Evolutionary conservation across 1,284 basidiomycete genomes (phyloP).

Genomic region (Wallemia hederae): DNA sequence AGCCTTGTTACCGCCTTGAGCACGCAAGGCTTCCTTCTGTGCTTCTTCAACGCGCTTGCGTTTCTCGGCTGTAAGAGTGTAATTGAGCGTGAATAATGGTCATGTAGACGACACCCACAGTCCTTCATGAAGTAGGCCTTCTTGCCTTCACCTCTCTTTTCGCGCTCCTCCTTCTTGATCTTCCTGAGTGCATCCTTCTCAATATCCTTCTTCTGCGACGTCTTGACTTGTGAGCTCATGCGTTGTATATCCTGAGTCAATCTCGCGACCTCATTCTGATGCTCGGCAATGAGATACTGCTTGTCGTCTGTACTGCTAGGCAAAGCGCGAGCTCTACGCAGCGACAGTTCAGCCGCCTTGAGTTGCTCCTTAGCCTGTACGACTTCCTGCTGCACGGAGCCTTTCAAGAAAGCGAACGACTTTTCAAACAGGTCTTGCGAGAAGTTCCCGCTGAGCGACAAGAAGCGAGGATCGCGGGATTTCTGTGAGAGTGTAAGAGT

Average conservation of each 20-base stretch:
- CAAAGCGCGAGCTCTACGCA: constrained; percentile 31
- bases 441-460: constrained; percentile 40
- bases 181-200: constrained; percentile 33
- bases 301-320: constrained; percentile 34
- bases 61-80: constrained; percentile 30
- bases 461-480: constrained; percentile 67
- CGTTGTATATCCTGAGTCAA: constrained; percentile 40
- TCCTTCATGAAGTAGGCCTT: constrained; percentile 64
- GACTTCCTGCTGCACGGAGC: constrained; percentile 30
- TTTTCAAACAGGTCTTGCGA: constrained; percentile 35
- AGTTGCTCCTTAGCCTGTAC: constrained; percentile 32
- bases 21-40: constrained; percentile 42
- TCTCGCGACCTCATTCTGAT: constrained; percentile 43
- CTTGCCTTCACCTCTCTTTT: constrained; percentile 47
- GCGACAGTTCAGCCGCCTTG: constrained; percentile 22
- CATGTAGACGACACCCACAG: constrained; percentile 21
- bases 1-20: constrained; percentile 39
- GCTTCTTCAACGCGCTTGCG: constrained; percentile 39
- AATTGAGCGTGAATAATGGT: constrained; percentile 1
- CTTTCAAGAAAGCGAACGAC: constrained; percentile 29
- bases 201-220: constrained; percentile 40
- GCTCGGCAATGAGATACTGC: constrained; percentile 16
- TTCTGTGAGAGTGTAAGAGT: constrained; percentile 21
- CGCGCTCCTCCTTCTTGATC: constrained; percentile 35
- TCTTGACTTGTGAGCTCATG: constrained; percentile 19